Percentiles rank a stretch among this genome's conserved stretches.
Conservation (phyloP, 108 stramenopile species). For the Aureococcus anophagefferens region DNA sequence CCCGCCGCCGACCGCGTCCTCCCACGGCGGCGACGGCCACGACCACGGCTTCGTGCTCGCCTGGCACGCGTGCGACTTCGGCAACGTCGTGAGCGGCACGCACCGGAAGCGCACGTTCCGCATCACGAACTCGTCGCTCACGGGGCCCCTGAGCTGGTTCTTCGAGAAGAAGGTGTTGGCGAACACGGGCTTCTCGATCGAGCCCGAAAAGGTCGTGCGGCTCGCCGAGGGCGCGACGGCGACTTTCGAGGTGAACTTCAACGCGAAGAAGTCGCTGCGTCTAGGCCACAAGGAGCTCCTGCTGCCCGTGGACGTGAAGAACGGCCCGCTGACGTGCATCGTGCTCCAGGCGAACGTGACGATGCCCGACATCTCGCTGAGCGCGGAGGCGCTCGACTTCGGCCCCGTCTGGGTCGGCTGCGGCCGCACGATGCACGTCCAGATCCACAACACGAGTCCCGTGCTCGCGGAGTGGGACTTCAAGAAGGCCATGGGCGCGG, state of each 20-base stretch:
- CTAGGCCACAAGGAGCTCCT: conserved; percentile 28
- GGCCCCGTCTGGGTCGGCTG: conserved; percentile 34
- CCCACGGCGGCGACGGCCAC: neutral
- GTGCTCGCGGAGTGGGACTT: conserved; percentile 21
- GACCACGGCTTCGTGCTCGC: conserved; percentile 20
- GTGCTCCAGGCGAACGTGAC: conserved; percentile 36
- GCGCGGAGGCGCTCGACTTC: conserved; percentile 27
- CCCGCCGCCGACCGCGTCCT: neutral
- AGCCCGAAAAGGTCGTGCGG: conserved; percentile 47
- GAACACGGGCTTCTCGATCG: conserved; percentile 41
- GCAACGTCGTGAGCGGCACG: conserved; percentile 32
- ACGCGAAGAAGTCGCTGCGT: conserved; percentile 29
- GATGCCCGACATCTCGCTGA: conserved; percentile 26
- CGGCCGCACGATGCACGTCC: conserved; percentile 16
- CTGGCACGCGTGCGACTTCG: conserved; percentile 42
- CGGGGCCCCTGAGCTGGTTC: conserved; percentile 27
- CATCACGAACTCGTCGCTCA: conserved; percentile 29
- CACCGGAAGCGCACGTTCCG: conserved; percentile 34
- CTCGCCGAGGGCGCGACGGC: conserved; percentile 36
- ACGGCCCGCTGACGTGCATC: conserved; percentile 36
- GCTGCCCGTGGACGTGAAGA: conserved; percentile 31
- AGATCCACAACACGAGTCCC: conserved; percentile 21
- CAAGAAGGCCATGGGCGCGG: conserved; percentile 12
- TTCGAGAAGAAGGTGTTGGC: conserved; percentile 40
- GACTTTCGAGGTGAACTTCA: conserved; percentile 35